Evolutionary conservation across 2,329 filamentous ascomycete species (phyloP).

Genomic region (Fusarium sp.): DNA sequence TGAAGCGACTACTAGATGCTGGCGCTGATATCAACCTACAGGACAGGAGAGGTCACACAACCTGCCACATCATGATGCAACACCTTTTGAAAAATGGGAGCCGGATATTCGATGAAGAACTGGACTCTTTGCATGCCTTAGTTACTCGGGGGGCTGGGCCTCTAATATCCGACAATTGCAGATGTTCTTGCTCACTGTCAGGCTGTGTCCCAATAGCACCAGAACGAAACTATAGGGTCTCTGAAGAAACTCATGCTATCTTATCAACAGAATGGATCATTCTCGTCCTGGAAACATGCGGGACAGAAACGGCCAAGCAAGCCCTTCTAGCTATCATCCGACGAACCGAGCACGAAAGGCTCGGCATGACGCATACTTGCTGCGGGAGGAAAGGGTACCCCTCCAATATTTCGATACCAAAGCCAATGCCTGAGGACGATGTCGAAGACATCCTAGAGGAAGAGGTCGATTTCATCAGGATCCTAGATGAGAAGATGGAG

Average conservation of each 20-base stretch:
- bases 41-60: not conserved
- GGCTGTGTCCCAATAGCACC: not conserved
- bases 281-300: not conserved
- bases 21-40: not conserved
- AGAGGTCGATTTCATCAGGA: not conserved
- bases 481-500: not conserved
- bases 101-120: too few relatives aligned
- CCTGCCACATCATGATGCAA: not conserved
- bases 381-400: too few relatives aligned
- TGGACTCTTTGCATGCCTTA: not conserved
- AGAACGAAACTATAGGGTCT: too few relatives aligned
- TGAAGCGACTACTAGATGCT: not conserved
- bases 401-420: too few relatives aligned
- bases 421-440: not conserved
- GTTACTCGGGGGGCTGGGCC: not conserved
- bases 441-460: not conserved
- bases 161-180: not conserved
- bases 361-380: slow-evolving; percentile 3
- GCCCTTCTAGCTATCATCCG: not conserved
- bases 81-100: too few relatives aligned
- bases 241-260: too few relatives aligned
- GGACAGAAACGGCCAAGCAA: not conserved
- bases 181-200: slow-evolving; percentile 1
- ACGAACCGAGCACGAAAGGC: not conserved
- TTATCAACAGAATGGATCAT: not conserved